A percentile compares a stretch with the other conserved stretches of the same genome.
phyloP scores from a whole-genome alignment of 2,329 filamentous ascomycete genomes.

The Paecilomyces niveus region DNA sequence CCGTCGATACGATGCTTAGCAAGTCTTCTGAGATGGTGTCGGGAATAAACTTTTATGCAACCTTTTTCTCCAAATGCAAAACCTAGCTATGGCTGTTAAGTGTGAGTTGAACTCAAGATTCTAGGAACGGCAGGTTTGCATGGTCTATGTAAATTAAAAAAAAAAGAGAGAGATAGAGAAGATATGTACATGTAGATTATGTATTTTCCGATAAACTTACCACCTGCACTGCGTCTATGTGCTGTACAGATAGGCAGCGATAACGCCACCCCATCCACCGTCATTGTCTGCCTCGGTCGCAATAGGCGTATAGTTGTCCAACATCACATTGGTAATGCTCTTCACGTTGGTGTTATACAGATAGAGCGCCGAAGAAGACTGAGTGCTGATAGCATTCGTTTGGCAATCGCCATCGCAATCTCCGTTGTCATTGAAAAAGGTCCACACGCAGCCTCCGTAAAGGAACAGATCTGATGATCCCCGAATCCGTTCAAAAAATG shows the following conservation, averaged over 20 bases:
- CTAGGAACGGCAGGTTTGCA: not conserved
- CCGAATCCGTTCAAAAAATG: constrained; percentile 21
- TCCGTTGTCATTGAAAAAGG: constrained; percentile 31
- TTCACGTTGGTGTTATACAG: constrained; percentile 24
- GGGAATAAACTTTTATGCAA: too few species aligned
- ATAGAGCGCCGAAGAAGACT: constrained; percentile 17
- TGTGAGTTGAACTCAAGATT: not conserved
- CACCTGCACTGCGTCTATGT: constrained; percentile 1
- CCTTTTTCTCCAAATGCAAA: too few species aligned
- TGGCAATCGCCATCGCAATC: constrained; percentile 30
- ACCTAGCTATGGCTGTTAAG: too few species aligned
- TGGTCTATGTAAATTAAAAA: not conserved
- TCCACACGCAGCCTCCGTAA: constrained; percentile 34
- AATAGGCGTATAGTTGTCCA: constrained; percentile 15
- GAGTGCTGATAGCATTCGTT: constrained; percentile 25
- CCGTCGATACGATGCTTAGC: too few species aligned
- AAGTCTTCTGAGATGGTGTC: too few species aligned
- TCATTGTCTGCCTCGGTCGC: constrained; percentile 20
- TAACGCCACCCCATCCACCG: constrained; percentile 28
- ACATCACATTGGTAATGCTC: constrained; percentile 20
- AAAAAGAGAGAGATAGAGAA: not conserved
- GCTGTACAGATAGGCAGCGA: constrained; percentile 20
- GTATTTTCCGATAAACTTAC: not conserved
- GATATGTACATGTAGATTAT: not conserved
- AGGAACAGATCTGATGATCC: constrained; percentile 25